Percentiles rank a stretch among this genome's conserved stretches.
Conservation (phyloP, 1,284 basidiomycete genomes). For the Ganoderma lucidum region DNA sequence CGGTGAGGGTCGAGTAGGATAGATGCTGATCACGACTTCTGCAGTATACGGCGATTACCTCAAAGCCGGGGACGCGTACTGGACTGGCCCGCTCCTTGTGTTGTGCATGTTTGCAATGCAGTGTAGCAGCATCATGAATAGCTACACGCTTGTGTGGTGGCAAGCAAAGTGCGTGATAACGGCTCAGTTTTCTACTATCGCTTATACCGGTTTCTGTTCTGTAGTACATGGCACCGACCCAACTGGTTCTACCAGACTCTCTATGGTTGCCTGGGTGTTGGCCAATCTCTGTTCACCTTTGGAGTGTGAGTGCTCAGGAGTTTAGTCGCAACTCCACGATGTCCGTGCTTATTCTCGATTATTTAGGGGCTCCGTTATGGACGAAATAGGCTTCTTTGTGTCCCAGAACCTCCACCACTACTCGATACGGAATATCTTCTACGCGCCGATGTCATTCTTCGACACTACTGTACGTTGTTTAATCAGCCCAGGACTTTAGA, state of each 20-base stretch:
- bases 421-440: conserved; percentile 65
- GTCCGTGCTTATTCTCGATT: conserved; percentile 22
- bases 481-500: not conserved
- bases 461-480: conserved; percentile 62
- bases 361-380: conserved; percentile 61
- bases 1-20: too few relatives aligned
- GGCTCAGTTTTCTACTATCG: conserved; percentile 8
- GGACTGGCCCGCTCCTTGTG: conserved; percentile 67
- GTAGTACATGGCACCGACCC: conserved; percentile 55
- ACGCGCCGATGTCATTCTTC: conserved; percentile 76
- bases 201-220: conserved; percentile 18
- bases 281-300: conserved; percentile 72
- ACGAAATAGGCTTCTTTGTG: conserved; percentile 63
- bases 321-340: conserved; percentile 31
- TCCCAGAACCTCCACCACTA: conserved; percentile 66
- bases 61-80: conserved; percentile 63
- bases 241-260: conserved; percentile 76
- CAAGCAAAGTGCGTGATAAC: conserved; percentile 58
- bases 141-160: conserved; percentile 79
- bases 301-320: conserved; percentile 48
- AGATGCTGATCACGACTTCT: conserved; percentile 16
- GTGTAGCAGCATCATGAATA: conserved; percentile 59
- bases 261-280: conserved; percentile 72
- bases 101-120: conserved; percentile 71
- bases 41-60: conserved; percentile 80